Base-by-base conservation (phyloP, 345 rosid species). In the Sisymbrium irio region DNA sequence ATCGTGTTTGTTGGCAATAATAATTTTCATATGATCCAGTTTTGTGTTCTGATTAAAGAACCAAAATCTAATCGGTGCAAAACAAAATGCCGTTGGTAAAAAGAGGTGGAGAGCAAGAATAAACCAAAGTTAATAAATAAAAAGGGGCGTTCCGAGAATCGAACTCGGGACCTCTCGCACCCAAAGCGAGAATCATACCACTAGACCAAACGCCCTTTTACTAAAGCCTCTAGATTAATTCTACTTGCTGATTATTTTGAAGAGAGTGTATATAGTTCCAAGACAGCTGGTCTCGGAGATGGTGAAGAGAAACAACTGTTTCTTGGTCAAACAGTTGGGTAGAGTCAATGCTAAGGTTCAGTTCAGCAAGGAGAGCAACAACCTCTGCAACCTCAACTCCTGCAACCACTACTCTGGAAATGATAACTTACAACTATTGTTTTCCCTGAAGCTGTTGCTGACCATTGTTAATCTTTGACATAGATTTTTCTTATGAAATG, bases 151-250 rank as follows among this genome's bases (percentile, higher is more conserved):
- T 86, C 84, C 81, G 82, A 84, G 87, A 91, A 88, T 84, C 80
- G 74, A 85, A 86, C 90, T 89, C 83, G 73, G 85, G 92, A 89
- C 89, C 88, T 88, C 91, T 91, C 84, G 84, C 91, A 85, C 91
- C 90, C 90, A 84, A 86, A 89, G 89, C 89, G 75, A 92, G 88
- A 87, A 90, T 87, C 89, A 84, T 87, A 82, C 93, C 91, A 90
- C 93, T 88, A 88, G 87, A 88, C 92, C 89, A 87, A 88, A 85
- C 86, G 84, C 89, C 92, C 78, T 0, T n/a, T n/a, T n/a, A n/a
- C n/a, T n/a, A n/a, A n/a, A n/a, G n/a, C n/a, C n/a, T n/a, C n/a
- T n/a, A n/a, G n/a, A n/a, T n/a, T n/a, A n/a, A n/a, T n/a, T n/a
- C n/a, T n/a, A n/a, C n/a, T n/a, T n/a, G n/a, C n/a, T n/a, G n/a